Conservation (phyloP, 768 basidiomycete genomes). For the Clavulina sp. region DNA sequence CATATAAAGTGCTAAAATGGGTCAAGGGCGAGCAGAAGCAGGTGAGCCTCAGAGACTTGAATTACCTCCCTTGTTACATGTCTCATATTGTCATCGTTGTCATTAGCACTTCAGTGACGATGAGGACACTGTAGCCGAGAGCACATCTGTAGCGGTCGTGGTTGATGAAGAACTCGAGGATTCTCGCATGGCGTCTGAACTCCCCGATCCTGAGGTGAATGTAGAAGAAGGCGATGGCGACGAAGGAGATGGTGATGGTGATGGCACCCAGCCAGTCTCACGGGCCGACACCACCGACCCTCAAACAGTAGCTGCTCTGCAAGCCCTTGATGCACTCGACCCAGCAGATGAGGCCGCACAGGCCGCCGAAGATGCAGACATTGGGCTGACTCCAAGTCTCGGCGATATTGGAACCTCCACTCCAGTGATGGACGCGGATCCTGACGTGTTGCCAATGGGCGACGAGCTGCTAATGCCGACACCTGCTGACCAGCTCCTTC, state of each 20-base stretch:
- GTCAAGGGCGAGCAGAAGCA: constrained; percentile 63
- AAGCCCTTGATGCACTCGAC: too few relatives aligned
- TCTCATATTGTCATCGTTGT: background rate
- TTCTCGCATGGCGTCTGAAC: background rate
- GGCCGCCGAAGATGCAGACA: too few relatives aligned
- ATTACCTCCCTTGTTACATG: background rate
- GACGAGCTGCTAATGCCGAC: too few relatives aligned
- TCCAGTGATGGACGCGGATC: too few relatives aligned
- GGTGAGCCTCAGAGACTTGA: constrained; percentile 24
- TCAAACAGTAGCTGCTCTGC: too few relatives aligned
- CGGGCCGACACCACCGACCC: too few relatives aligned
- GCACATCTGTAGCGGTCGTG: constrained; percentile 37
- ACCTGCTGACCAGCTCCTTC: too few relatives aligned
- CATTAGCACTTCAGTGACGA: constrained; percentile 74
- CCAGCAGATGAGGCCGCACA: too few relatives aligned
- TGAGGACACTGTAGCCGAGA: constrained; percentile 60
- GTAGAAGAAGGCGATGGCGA: background rate
- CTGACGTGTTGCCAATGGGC: too few relatives aligned
- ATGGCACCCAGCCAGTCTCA: too few relatives aligned
- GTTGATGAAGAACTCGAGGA: constrained; percentile 42
- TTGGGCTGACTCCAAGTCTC: too few relatives aligned
- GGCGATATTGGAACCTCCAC: too few relatives aligned
- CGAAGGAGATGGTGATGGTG: background rate
- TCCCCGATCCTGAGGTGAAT: background rate
- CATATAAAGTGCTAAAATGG: constrained; percentile 58